These are phyloP conservation scores for Rutstroemia sp. DNA, from an alignment of 2,329 filamentous ascomycete species.

Conservation along the genomic window DNA sequence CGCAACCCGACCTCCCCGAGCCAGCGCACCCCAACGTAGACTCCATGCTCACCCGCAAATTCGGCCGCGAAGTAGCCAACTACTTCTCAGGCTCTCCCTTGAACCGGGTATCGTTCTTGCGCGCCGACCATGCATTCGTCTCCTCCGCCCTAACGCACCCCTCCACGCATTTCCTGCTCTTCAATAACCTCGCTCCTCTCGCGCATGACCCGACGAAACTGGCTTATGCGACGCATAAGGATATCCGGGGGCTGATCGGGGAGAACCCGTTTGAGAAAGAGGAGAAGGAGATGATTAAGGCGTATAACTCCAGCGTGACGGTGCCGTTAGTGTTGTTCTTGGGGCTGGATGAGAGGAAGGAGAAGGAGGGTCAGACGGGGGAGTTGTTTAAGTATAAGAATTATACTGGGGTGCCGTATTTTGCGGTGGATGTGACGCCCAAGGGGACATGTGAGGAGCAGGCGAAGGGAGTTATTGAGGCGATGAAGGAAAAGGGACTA, in stretches of 20 bases:
- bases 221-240: conserved; percentile 59
- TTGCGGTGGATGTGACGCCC: conserved; percentile 83
- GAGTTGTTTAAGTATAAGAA: conserved; percentile 44
- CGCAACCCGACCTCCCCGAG: conserved; percentile 27
- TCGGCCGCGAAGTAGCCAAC: conserved; percentile 73
- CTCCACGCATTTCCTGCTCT: conserved; percentile 64
- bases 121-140: conserved; percentile 63
- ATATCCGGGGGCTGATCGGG: conserved; percentile 65
- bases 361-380: conserved; percentile 26
- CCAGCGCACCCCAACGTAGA: conserved; percentile 27
- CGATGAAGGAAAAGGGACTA: conserved; percentile 52
- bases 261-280: conserved; percentile 59
- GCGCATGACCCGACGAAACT: conserved; percentile 53
- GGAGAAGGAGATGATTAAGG: conserved; percentile 66
- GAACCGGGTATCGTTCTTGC: conserved; percentile 74
- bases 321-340: conserved; percentile 74
- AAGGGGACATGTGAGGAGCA: conserved; percentile 54
- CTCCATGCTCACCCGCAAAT: conserved; percentile 64
- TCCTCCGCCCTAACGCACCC: conserved; percentile 58
- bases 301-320: conserved; percentile 64
- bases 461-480: conserved; percentile 52
- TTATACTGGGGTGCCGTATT: conserved; percentile 76
- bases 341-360: conserved; percentile 63
- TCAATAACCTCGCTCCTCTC: conserved; percentile 73
- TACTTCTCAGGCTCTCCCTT: conserved; percentile 76